phyloP scores from a whole-genome alignment of 192 early-diverging fungal genomes.

The Linderina pennispora region DNA sequence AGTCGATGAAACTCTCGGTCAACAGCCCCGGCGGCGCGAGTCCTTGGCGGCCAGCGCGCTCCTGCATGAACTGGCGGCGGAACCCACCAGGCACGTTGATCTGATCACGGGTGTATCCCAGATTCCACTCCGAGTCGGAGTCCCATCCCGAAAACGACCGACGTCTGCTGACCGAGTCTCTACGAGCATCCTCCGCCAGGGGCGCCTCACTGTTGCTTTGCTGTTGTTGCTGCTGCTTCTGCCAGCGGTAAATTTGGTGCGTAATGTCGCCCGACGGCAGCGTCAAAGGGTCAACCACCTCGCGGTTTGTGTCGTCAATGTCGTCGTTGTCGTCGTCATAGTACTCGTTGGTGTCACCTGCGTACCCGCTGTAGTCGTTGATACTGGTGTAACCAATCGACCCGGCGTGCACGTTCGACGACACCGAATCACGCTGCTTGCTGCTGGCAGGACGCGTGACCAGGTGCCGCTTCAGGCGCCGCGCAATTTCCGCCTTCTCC shows the following conservation, averaged over 20 bases:
- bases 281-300: slow-evolving; percentile 45
- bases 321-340: slow-evolving; percentile 6
- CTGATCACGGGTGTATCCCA: slow-evolving; percentile 38
- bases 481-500: slow-evolving; percentile 50
- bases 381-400: background rate
- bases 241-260: slow-evolving; percentile 90
- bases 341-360: slow-evolving; percentile 36
- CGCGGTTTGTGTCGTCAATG: slow-evolving; percentile 9
- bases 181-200: background rate
- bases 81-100: slow-evolving; percentile 77
- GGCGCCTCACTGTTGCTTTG: background rate
- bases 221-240: slow-evolving; percentile 55
- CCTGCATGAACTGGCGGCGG: slow-evolving; percentile 73
- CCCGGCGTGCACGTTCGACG: no score
- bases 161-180: no score
- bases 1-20: slow-evolving; percentile 88
- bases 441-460: slow-evolving; percentile 51
- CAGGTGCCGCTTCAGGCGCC: slow-evolving; percentile 63
- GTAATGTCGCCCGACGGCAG: slow-evolving; percentile 74
- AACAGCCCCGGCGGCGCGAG: slow-evolving; percentile 56
- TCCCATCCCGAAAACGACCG: slow-evolving; percentile 37
- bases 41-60: slow-evolving; percentile 67
- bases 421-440: background rate
- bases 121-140: slow-evolving; percentile 43
- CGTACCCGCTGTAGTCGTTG: slow-evolving; percentile 35